Base-by-base conservation (phyloP, 2,329 filamentous ascomycete genomes). In the Pyrenochaeta sp. region DNA sequence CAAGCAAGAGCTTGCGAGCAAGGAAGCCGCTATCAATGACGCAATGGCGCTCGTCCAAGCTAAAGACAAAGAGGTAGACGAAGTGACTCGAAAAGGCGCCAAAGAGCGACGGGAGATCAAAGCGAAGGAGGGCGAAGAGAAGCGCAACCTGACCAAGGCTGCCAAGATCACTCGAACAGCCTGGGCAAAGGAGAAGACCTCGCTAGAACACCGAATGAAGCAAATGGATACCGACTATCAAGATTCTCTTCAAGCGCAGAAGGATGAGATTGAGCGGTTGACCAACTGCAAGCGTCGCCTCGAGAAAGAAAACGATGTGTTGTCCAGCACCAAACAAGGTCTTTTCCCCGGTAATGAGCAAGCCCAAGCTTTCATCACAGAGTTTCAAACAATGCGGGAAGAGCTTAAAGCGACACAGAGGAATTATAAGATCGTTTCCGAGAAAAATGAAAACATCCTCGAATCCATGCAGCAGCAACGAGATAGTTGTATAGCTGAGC, bases 361-460 rank as follows among this genome's bases (percentile, higher is more conserved):
- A 13, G 15, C n/a, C 13, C 36, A 39, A 19, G 36, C n/a, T 19
- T 3, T 8, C 36, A n/a, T 19, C 15, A 13, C 13, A 19, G 36
- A n/a, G 2, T 39, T 13, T 3, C 36, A 39, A 13, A 2, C 3
- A 13, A 19, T 13, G 36, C 36, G 36, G 8, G 13, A 39, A 19
- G 36, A 39, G 8, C 36, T 39, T 19, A 5, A 5, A 1, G 4
- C 4, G n/a, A 19, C 15, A 5, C 36, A 13, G 36, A 19, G 9
- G 8, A 3, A 8, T 4, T n/a, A 39, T n/a, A n/a, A 6, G 36
- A 6, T 39, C 13, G 5, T 8, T 5, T 5, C 4, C n/a, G 45
- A 47, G 15, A 47, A 47, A 13, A 47, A n/a, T 15, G 45, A 47
- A 25, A 47, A 47, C 13, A 34, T 22, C 22, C 45, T 47, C n/a